phyloP scores from a whole-genome alignment of 2,329 filamentous ascomycete genomes.

The Verticillium nubilum region DNA sequence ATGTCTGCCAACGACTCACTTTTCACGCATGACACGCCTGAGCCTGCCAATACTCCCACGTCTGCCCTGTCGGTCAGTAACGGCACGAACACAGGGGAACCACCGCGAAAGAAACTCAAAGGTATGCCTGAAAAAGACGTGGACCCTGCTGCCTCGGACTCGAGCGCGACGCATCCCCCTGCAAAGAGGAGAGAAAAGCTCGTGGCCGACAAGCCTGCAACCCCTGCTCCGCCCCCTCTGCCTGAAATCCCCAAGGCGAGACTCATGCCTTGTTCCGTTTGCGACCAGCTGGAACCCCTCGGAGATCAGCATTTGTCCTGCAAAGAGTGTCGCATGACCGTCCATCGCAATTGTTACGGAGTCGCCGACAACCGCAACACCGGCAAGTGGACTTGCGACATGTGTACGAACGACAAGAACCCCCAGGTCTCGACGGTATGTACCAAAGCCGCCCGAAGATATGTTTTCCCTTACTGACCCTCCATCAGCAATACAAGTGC shows the following conservation, averaged over 20 bases:
- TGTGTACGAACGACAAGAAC: slow-evolving; percentile 90
- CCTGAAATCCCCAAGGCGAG: slow-evolving; percentile 77
- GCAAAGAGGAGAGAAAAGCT: slow-evolving; percentile 56
- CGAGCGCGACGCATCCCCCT: slow-evolving; percentile 19
- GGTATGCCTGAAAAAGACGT: slow-evolving; percentile 44
- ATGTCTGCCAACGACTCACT: slow-evolving; percentile 59
- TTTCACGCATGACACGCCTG: slow-evolving; percentile 32
- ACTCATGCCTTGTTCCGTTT: slow-evolving; percentile 79
- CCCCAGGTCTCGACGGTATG: slow-evolving; percentile 86
- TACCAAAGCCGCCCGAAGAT: slow-evolving; percentile 12
- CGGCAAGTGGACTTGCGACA: slow-evolving; percentile 90
- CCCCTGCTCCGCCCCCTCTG: slow-evolving; percentile 54
- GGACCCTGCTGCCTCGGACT: slow-evolving; percentile 41
- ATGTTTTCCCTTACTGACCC: slow-evolving; percentile 16
- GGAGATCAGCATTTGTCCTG: slow-evolving; percentile 74
- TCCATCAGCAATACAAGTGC: slow-evolving; percentile 75
- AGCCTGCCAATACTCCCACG: slow-evolving; percentile 21
- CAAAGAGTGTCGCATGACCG: slow-evolving; percentile 81
- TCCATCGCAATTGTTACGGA: slow-evolving; percentile 92
- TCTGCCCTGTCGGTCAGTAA: slow-evolving; percentile 21
- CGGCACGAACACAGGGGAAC: slow-evolving; percentile 35
- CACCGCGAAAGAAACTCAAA: slow-evolving; percentile 63
- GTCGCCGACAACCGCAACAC: slow-evolving; percentile 63
- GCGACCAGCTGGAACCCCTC: slow-evolving; percentile 64
- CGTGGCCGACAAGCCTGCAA: slow-evolving; percentile 44